Base-by-base conservation (phyloP, 306 rosid species). In the Casuarina cunninghamiana region DNA sequence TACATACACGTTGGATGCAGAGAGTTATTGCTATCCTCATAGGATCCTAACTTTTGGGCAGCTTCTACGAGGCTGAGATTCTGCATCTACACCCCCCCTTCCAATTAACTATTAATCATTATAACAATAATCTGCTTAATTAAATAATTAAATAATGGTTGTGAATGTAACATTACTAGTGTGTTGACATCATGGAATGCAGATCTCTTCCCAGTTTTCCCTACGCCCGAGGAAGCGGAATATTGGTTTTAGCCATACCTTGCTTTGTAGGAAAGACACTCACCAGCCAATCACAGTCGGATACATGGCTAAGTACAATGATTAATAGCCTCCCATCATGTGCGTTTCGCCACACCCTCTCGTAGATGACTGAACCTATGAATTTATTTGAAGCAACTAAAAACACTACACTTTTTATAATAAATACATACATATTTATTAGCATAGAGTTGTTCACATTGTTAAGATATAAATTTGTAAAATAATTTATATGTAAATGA, bases 31-130 rank as follows among this genome's bases (percentile, higher is more conserved):
- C 61, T 74, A 39, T 51, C 71, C 39, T 26, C 88, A 87, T 86
- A 87, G 93, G 93, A 91, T 87, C 78, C 91, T 74, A 84, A 61
- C 79, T 26, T 76, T 49, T 73, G 65, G 75, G 84, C 74, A 77
- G 83, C 83, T 17, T 10, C 71, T 61, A 75, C 78, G 73, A 84
- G 80, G 83, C 77, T 10, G 12, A 80, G 83, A 77, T 79, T 77
- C 80, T 77, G 84, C 76, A 78, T 65, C 78, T 70, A 46, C 49
- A 19, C 41, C 35, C 75, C 60, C 71, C 46, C 46, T 44, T 78
- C 72, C 51, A 71, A 76, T 79, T 80, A 87, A 63, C 10, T 35
- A 75, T 75, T 77, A 73, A 81, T 70, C 44, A 75, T 83, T 80
- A 71, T 60, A 67, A 69, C 75, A 81, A 76, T 76, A 51, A 72